Evolutionary conservation across 2,329 filamentous ascomycete species (phyloP), one percentile per base, ranked within the genome.

Genomic region (Diaporthe vexans): DNA sequence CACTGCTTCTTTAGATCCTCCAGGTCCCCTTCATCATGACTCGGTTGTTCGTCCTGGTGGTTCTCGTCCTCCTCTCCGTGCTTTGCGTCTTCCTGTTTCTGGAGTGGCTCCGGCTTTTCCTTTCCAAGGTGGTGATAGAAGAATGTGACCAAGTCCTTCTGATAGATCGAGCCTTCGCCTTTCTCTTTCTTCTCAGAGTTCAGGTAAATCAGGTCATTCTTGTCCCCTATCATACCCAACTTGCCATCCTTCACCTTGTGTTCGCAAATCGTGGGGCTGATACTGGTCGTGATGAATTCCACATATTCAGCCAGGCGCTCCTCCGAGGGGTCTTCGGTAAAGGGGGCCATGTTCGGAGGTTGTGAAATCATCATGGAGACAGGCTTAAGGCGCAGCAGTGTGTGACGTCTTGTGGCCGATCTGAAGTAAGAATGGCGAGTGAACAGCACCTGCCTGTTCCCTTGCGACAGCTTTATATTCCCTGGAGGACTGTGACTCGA

Each of bases 81-180:
- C 6, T 21, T 13, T 6, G 15, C 17, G 15, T 43, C 19, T 33
- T 46, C 6, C 10, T 48, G 19, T 48, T 10, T n/a, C 9, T n/a
- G 46, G 2, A n/a, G 1, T 3, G 19, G 10, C 8, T 48, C 19
- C 21, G 46, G 1, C 29, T 48, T 9, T n/a, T 67, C 13, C n/a
- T n/a, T 35, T 17, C 21, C 11, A 17, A 68, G 63, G 11, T 52
- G 7, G 9, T 29, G 24, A 6, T 68, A 33, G 17, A 17, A 19
- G 10, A 68, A 21, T 4, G 13, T 26, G 48, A 54, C 26, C 15
- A 68, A 35, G 35, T 68, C 63, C 46, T 68, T 68, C 37, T 35
- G 63, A n/a, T 68, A 51, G 33, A 68, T 68, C 33, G 13, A 8
- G n/a, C 33, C 48, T 37, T 68, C 63, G 9, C 35, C 33, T 8